A percentile compares a stretch with the other conserved stretches of the same genome.
Evolutionary conservation across 768 basidiomycete species (phyloP).

Genomic region (Peribolospora kevripleyi): DNA sequence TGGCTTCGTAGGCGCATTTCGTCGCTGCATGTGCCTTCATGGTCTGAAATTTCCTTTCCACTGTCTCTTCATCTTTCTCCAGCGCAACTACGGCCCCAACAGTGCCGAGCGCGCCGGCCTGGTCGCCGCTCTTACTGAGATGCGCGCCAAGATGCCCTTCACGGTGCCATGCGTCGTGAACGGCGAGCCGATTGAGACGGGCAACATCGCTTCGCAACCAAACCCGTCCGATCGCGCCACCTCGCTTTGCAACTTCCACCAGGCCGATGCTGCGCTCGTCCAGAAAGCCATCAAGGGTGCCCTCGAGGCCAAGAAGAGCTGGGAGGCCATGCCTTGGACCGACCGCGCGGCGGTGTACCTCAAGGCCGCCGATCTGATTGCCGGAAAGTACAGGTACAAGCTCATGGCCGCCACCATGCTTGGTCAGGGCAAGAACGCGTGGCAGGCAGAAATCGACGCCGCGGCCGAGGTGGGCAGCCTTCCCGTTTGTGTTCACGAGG

Average conservation of each 20-base stretch:
- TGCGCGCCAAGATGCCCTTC: conserved; percentile 63
- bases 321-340: conserved; percentile 90
- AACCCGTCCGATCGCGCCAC: conserved; percentile 4
- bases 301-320: conserved; percentile 56
- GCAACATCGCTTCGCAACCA: conserved; percentile 43
- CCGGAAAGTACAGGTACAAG: conserved; percentile 86
- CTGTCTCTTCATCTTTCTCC: neutral
- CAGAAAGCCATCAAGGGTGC: conserved; percentile 62
- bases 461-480: conserved; percentile 58
- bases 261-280: conserved; percentile 22
- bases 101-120: conserved; percentile 52
- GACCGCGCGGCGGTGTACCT: conserved; percentile 91
- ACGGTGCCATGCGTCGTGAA: conserved; percentile 84
- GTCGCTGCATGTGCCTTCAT: neutral
- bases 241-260: conserved; percentile 2
- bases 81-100: conserved; percentile 39
- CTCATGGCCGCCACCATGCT: conserved; percentile 90
- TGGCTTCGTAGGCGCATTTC: neutral
- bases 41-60: neutral
- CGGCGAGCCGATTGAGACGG: conserved; percentile 69
- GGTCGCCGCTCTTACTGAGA: conserved; percentile 44
- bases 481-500: neutral
- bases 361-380: conserved; percentile 84
- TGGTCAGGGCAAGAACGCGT: conserved; percentile 95
- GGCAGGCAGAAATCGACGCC: conserved; percentile 99